Evolutionary conservation across 441 rosid genomes (phyloP), one percentile per base, ranked within the genome.

Genomic region (Gossypium aridum): DNA sequence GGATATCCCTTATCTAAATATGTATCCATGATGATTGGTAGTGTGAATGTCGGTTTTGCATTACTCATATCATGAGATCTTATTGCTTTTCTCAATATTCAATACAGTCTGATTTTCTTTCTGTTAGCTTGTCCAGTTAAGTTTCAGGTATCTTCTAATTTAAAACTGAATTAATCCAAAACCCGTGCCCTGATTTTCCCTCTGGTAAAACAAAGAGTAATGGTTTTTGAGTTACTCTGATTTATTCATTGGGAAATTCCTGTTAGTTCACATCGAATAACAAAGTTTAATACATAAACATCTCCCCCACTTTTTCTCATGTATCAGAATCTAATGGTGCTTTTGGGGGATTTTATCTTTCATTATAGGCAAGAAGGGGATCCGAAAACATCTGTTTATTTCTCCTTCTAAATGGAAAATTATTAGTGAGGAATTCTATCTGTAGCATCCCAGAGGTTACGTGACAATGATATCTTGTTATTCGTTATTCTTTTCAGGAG

Each of bases 331-430:
- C 56, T 66, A 45, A 20, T 22, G 26, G 23, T 26, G 34, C 55
- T 13, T 7, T 67, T 66, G 57, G 71, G 71, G 71, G 26, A 54
- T 73, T 61, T 59, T 62, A n/a, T 73, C 69, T 70, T 71, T 55
- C 74, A 34, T 71, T 34, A 28, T 70, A 34, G 28, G 20, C 7
- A 20, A 19, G 57, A 51, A 56, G 2, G 43, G 74, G 20, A 43
- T 60, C 55, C 39, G 17, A 25, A 45, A 72, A 7, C 25, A 8
- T 72, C 7, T 25, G 43, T 61, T 45, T 45, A 10, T 10, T 72
- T 72, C 26, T 34, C 37, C 16, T 19, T 56, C 56, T 16, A 43
- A 23, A 72, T 25, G 68, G 26, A 60, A 23, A 57, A 60, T n/a
- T 60, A 22, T 45, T 57, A n/a, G 31, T 13, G 23, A 72, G 59